phyloP scores from a whole-genome alignment of 164 flowering plant species.

The Magnolia kwangsiensis region DNA sequence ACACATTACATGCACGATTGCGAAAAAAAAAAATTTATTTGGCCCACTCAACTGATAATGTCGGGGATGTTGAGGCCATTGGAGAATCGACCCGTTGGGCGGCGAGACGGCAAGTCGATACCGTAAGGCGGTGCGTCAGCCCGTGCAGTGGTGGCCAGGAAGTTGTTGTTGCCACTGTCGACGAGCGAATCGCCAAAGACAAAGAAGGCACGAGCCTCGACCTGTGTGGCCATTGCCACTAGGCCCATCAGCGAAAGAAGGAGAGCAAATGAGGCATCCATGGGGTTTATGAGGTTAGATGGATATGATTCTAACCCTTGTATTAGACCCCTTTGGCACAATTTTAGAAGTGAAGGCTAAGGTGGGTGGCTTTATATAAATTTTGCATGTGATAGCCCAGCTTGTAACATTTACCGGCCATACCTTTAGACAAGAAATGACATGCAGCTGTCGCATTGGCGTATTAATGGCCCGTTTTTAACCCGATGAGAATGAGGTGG shows the following conservation, averaged over 20 bases:
- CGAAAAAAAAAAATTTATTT: too few relatives aligned
- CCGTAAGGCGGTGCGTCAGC: slow-evolving; percentile 74
- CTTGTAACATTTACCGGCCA: not conserved
- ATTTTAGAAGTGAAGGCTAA: not conserved
- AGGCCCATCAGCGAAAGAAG: slow-evolving; percentile 4
- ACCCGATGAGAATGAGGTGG: not conserved
- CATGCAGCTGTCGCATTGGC: not conserved
- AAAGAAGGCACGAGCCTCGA: slow-evolving; percentile 52
- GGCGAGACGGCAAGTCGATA: slow-evolving; percentile 54
- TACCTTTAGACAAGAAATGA: not conserved
- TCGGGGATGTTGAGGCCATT: slow-evolving; percentile 74
- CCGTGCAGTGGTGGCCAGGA: slow-evolving; percentile 56
- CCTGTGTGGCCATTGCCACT: not conserved
- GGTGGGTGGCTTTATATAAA: not conserved
- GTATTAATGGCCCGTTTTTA: not conserved
- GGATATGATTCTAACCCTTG: not conserved
- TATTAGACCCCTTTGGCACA: not conserved
- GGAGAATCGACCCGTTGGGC: slow-evolving; percentile 74
- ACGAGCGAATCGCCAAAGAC: slow-evolving; percentile 79
- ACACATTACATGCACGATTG: too few relatives aligned
- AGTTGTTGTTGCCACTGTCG: slow-evolving; percentile 74
- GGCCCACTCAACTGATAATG: slow-evolving; percentile 41
- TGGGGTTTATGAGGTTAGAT: not conserved
- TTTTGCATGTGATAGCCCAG: not conserved
- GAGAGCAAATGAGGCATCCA: not conserved